Evolutionary conservation across 2,329 filamentous ascomycete species (phyloP).

Genomic region (Xylaria sp.): DNA sequence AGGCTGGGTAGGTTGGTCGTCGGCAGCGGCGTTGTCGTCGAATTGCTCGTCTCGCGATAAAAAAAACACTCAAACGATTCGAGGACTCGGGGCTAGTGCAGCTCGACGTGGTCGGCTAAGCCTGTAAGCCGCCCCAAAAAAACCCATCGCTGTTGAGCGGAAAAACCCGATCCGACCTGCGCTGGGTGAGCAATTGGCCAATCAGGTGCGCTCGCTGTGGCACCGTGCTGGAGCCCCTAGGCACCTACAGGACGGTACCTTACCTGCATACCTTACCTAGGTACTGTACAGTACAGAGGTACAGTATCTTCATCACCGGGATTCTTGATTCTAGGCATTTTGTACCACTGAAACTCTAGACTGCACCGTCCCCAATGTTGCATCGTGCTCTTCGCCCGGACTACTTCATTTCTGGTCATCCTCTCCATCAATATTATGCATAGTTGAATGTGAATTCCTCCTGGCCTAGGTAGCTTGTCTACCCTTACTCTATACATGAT

Average conservation of each 20-base stretch:
- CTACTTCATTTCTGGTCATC: neutral
- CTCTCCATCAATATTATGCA: neutral
- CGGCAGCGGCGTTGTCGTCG: slow-evolving; percentile 28
- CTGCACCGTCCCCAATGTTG: too few relatives aligned
- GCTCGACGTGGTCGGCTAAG: slow-evolving; percentile 28
- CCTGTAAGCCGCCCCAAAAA: slow-evolving; percentile 37
- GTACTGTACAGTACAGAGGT: too few relatives aligned
- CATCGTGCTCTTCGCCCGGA: too few relatives aligned
- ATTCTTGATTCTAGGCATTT: too few relatives aligned
- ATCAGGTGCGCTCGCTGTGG: slow-evolving; percentile 7
- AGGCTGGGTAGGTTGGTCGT: slow-evolving; percentile 3
- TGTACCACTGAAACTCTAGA: too few relatives aligned
- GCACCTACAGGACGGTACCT: too few relatives aligned
- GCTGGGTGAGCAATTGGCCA: slow-evolving; percentile 20
- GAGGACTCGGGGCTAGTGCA: neutral
- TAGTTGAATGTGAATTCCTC: slow-evolving; percentile 1
- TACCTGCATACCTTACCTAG: too few relatives aligned
- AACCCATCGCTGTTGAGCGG: slow-evolving; percentile 33
- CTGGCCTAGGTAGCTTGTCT: slow-evolving; percentile 11
- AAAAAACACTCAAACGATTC: slow-evolving; percentile 52
- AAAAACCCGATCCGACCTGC: slow-evolving; percentile 42
- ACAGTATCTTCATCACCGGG: too few relatives aligned
- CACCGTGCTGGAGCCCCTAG: too few relatives aligned
- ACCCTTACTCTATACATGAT: slow-evolving; percentile 22
- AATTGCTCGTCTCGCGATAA: slow-evolving; percentile 38